phyloP scores from a whole-genome alignment of 345 rosid genomes.

The Eucalyptus viminalis region DNA sequence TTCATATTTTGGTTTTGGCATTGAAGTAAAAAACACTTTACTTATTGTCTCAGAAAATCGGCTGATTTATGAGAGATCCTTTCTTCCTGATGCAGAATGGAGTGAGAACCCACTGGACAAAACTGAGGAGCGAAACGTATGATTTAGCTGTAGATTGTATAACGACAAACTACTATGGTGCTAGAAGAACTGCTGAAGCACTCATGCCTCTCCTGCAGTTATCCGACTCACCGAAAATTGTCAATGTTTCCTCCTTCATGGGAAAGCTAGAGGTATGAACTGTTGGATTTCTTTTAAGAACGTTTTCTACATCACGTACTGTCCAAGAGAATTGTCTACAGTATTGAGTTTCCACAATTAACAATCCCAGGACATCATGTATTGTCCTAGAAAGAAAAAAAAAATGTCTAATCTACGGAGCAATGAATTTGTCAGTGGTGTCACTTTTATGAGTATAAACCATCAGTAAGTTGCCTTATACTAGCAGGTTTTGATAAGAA shows the following conservation, averaged over 20 bases:
- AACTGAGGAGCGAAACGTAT: neutral
- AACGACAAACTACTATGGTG: conserved; percentile 3
- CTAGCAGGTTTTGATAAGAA: neutral
- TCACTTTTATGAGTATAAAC: neutral
- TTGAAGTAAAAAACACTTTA: neutral
- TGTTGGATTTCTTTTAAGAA: neutral
- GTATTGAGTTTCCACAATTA: neutral
- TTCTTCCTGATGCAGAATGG: neutral
- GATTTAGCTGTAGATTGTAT: conserved; percentile 9
- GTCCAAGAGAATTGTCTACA: neutral
- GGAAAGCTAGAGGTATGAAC: conserved; percentile 9
- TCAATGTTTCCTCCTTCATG: conserved; percentile 6
- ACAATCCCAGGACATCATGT: neutral
- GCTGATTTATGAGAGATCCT: neutral
- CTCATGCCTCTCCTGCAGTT: conserved; percentile 3
- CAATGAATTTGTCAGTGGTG: neutral
- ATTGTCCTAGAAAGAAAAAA: neutral
- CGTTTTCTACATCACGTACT: neutral
- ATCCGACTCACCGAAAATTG: conserved; percentile 19
- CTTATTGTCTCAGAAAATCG: neutral
- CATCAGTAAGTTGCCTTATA: neutral
- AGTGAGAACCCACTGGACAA: neutral
- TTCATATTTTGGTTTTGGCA: neutral
- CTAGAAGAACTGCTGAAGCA: conserved; percentile 6
- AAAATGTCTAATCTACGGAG: neutral